Percentiles rank a stretch among this genome's conserved stretches.
Evolutionary conservation across 1,284 basidiomycete species (phyloP).

Genomic region (Pholiota adiposa): DNA sequence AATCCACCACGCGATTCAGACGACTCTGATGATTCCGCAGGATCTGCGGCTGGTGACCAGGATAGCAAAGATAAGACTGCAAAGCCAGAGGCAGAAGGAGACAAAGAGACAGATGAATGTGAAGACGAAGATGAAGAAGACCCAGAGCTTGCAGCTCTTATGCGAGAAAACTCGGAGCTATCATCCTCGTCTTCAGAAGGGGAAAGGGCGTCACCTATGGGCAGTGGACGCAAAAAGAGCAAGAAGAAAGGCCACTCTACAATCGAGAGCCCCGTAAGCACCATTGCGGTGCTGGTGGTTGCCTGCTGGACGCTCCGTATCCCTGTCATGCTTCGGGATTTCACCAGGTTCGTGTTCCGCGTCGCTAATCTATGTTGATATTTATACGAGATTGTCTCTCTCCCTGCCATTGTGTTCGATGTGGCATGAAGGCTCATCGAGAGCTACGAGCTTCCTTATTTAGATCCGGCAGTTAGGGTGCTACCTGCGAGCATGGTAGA

Average conservation of each 20-base stretch:
- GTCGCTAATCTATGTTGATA: not conserved
- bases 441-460: constrained; percentile 78
- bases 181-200: constrained; percentile 44
- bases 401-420: not conserved
- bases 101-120: constrained; percentile 28
- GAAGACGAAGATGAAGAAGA: constrained; percentile 38
- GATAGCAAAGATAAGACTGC: constrained; percentile 1
- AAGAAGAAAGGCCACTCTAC: constrained; percentile 22
- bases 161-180: constrained; percentile 57
- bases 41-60: not conserved
- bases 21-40: constrained; percentile 13
- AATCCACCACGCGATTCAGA: constrained; percentile 5
- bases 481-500: constrained; percentile 68
- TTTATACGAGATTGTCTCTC: not conserved
- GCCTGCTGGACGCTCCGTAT: constrained; percentile 81
- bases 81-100: constrained; percentile 23
- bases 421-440: constrained; percentile 63
- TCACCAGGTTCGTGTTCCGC: constrained; percentile 62
- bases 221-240: constrained; percentile 17
- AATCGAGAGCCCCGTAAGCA: constrained; percentile 61
- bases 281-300: constrained; percentile 68
- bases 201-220: constrained; percentile 23
- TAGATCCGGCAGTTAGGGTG: constrained; percentile 65
- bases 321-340: constrained; percentile 76
- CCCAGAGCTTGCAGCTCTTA: constrained; percentile 54